Percentiles rank a stretch among this genome's conserved stretches.
phyloP scores from a whole-genome alignment of 441 rosid genomes.

The Arabidopsis lyrata region DNA sequence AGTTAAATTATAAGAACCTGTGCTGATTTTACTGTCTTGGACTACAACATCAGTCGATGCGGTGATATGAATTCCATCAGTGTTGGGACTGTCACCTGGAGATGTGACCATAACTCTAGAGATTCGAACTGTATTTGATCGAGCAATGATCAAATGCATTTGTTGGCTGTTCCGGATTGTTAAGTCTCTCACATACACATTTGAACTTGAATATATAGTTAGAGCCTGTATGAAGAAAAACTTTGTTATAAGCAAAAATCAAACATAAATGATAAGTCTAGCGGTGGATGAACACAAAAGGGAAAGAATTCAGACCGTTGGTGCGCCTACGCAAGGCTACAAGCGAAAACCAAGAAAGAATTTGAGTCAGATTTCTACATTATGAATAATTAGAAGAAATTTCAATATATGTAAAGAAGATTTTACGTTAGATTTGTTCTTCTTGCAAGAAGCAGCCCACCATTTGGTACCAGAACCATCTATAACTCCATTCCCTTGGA shows the following conservation, averaged over 20 bases:
- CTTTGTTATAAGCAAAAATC: conserved; percentile 32
- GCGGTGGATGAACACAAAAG: conserved; percentile 10
- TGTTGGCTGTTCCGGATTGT: conserved; percentile 95
- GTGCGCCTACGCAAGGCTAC: conserved; percentile 96
- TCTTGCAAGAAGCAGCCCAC: conserved; percentile 99
- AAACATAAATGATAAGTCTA: conserved; percentile 3
- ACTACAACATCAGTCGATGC: conserved; percentile 80
- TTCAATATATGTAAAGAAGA: not conserved
- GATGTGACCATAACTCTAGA: conserved; percentile 73
- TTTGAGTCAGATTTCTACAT: conserved; percentile 37
- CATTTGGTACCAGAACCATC: conserved; percentile 95
- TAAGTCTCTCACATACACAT: conserved; percentile 74
- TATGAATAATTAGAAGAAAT: not conserved
- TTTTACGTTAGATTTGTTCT: conserved; percentile 83
- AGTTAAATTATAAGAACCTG: conserved; percentile 57
- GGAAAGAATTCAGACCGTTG: conserved; percentile 65
- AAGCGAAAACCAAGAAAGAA: conserved; percentile 39
- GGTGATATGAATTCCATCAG: conserved; percentile 95
- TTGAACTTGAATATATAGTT: conserved; percentile 89
- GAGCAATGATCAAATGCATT: conserved; percentile 84
- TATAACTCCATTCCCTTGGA: conserved; percentile 90
- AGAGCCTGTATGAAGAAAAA: conserved; percentile 61
- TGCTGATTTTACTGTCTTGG: conserved; percentile 92
- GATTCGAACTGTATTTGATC: conserved; percentile 67
- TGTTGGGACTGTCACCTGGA: conserved; percentile 96